Percentiles rank a stretch among this genome's conserved stretches.
These are phyloP conservation scores for Acorus gramineus DNA, from an alignment of 106 monocot genomes.

Conservation along the genomic window DNA sequence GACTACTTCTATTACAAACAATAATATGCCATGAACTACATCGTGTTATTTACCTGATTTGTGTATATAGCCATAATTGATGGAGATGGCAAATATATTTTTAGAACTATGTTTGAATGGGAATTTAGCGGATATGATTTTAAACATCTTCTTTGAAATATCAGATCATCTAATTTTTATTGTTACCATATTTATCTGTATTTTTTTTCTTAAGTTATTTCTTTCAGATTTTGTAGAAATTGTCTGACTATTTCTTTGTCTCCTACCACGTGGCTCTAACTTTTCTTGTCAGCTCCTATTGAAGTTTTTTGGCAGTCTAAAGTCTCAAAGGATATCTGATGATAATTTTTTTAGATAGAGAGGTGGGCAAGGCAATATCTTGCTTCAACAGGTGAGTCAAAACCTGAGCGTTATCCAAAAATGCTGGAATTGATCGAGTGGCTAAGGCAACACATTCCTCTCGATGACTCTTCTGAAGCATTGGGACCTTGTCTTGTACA, in stretches of 20 bases:
- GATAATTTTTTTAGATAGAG: constrained; percentile 37
- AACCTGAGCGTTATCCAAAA: constrained; percentile 50
- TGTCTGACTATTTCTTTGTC: background rate
- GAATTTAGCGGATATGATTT: too few relatives aligned
- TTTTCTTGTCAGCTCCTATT: background rate
- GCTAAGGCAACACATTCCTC: constrained; percentile 69
- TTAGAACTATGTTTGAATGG: too few relatives aligned
- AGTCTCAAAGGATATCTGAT: background rate
- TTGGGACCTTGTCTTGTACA: constrained; percentile 82
- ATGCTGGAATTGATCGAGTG: constrained; percentile 86
- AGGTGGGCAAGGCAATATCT: constrained; percentile 95
- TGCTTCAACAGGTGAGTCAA: constrained; percentile 77
- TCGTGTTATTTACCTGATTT: too few relatives aligned
- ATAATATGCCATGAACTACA: too few relatives aligned
- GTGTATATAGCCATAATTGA: too few relatives aligned
- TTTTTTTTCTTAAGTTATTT: too few relatives aligned
- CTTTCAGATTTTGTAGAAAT: background rate
- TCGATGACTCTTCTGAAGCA: constrained; percentile 55
- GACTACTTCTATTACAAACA: too few relatives aligned
- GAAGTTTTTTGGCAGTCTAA: background rate
- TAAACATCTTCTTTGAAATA: too few relatives aligned
- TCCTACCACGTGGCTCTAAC: too few relatives aligned
- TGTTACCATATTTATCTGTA: too few relatives aligned
- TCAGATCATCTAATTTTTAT: too few relatives aligned
- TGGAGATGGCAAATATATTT: too few relatives aligned